Conservation (phyloP, 2,329 filamentous ascomycete species). For the Curvularia verruculosa region DNA sequence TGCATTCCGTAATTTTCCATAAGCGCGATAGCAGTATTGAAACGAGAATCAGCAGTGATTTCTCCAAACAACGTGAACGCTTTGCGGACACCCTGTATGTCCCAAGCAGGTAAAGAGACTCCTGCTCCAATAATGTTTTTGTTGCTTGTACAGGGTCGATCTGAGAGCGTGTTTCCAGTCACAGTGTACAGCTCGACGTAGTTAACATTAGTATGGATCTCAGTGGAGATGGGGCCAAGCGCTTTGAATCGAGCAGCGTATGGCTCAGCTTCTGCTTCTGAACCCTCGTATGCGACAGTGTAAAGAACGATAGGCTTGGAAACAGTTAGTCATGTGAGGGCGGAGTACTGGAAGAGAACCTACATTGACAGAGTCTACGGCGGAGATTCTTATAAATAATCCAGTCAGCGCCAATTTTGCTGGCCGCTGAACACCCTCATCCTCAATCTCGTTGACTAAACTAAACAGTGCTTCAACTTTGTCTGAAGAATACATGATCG, state of each 20-base stretch:
- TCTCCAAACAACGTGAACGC: slow-evolving; percentile 27
- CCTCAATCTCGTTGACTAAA: slow-evolving; percentile 35
- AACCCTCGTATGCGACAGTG: slow-evolving; percentile 26
- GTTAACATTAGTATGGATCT: slow-evolving; percentile 16
- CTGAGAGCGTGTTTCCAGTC: slow-evolving; percentile 21
- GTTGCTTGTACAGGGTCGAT: slow-evolving; percentile 17
- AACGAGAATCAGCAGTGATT: slow-evolving; percentile 27
- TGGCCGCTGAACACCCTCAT: slow-evolving; percentile 2
- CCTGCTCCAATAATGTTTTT: slow-evolving; percentile 23
- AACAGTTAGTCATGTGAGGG: neutral
- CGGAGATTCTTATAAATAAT: slow-evolving; percentile 16
- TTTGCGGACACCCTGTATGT: slow-evolving; percentile 20
- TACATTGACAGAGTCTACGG: slow-evolving; percentile 25
- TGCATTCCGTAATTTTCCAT: slow-evolving; percentile 33
- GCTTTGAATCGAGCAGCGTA: slow-evolving; percentile 27
- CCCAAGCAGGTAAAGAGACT: slow-evolving; percentile 25
- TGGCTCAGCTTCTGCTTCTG: slow-evolving; percentile 18
- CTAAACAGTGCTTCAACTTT: slow-evolving; percentile 42
- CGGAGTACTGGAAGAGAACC: neutral
- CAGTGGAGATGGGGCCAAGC: slow-evolving; percentile 13
- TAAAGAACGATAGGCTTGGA: slow-evolving; percentile 23
- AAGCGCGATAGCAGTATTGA: slow-evolving; percentile 22
- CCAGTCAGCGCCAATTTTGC: slow-evolving; percentile 19
- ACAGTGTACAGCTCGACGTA: slow-evolving; percentile 26
- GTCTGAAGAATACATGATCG: slow-evolving; percentile 22